Base-by-base conservation (phyloP, 768 basidiomycete species). In the Leccinum pellstonianum region DNA sequence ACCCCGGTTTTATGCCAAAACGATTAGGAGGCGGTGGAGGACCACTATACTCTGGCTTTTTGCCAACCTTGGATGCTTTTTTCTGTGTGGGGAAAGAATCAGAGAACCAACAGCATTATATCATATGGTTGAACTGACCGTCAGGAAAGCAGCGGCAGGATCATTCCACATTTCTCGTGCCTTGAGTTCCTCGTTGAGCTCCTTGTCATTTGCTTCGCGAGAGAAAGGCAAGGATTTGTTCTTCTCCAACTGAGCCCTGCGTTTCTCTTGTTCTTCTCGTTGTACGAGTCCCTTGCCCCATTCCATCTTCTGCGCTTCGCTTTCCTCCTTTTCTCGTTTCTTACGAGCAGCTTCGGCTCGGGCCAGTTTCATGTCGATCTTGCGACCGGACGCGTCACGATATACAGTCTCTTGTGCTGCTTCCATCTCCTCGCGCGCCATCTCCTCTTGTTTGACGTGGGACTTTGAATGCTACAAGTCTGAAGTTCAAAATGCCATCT, bases 281-380 rank as follows among this genome's bases (percentile, higher is more conserved):
- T 98, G 97, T 41, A 94, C 90, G 37, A 98, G 68, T 31, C 97
- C 97, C 74, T 96, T 98, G 1, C 93, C 94, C 97, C 97, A 98
- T 71, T 96, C 92, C 92, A 96, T 94, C 78, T 93, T 95, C 70
- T 83, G 78, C 53, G 90, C 90, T 69, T 96, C 93, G 69, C 84
- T 86, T 76, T 97, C 91, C 71, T 95, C 88, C 59, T 81, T 79
- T 70, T 93, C 88, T 21, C 92, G 81, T 68, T 94, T 93, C 73
- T 83, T 72, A 64, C 86, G 79, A 47, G 89, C 89, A 31, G 93
- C 92, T 68, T 95, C 95, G 14, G 92, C 95, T 58, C 82, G 83
- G 29, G 88, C 90, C 1, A 88, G 83, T 70, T 91, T 93, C 54
- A 90, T 84, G 66, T 98, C 95, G 54, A 98, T 90, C 78, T 90